Evolutionary conservation across 2,329 filamentous ascomycete genomes (phyloP), one percentile per base, ranked within the genome.

Genomic region (Grosmannia serpens): DNA sequence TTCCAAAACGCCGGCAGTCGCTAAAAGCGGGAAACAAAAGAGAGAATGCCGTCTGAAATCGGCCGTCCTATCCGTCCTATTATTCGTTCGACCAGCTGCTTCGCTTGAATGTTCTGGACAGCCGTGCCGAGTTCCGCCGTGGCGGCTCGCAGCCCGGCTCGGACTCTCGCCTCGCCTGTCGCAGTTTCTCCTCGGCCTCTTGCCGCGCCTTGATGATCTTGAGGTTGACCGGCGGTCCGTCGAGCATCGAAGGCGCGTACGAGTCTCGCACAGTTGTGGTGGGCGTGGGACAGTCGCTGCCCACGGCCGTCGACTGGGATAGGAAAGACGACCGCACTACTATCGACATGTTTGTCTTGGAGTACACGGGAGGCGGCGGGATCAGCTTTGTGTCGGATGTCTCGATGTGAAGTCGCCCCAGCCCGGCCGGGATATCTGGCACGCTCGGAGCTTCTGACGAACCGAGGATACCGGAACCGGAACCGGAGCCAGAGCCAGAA

Each of bases 151-250:
- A 10, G 26, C 9, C n/a, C 20, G 47, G 57, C 31, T 51, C 55
- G 9, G 61, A 55, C 17, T 55, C 61, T 7, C 61, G 41, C 11
- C 59, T 55, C 7, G 61, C 61, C 29, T 58, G 59, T n/a, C 59
- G 55, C 52, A 62, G 44, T n/a, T 56, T 60, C 13, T 60, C 59
- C 41, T 62, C 57, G 29, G 57, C 55, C 27, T 60, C 59, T 7
- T 31, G 49, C 6, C 50, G 59, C 1, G 55, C 55, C 53, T 53
- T 57, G 24, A 49, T 10, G 13, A 58, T 55, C 24, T 61, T 60
- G 8, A 53, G 50, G n/a, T 20, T 53, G 29, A 24, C 29, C 17
- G 29, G 29, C 7, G 29, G 47, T 50, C 47, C 47, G 15, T 29
- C 47, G 13, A 20, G 2, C 5, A 44, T 17, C 8, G 26, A 29